These are phyloP conservation scores for Allium fistulosum DNA, from an alignment of 106 monocot genomes.

Conservation along the genomic window DNA sequence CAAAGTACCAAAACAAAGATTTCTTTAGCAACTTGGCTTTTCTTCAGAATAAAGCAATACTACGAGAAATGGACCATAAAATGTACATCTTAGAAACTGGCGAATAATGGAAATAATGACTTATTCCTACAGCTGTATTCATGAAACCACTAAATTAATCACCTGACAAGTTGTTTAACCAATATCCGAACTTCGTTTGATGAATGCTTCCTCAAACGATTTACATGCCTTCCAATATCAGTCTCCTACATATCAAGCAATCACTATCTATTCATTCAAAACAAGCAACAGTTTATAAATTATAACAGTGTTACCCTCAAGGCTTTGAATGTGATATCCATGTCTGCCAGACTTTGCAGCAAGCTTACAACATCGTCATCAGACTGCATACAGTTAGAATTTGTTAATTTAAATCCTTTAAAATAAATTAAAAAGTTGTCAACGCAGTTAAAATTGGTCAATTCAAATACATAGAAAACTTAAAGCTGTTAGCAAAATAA, in stretches of 20 bases:
- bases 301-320: slow-evolving; percentile 31
- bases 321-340: slow-evolving; percentile 56
- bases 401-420: not conserved
- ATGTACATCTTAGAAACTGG: too few relatives aligned
- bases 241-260: slow-evolving; percentile 24
- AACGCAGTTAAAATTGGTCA: too few relatives aligned
- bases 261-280: not conserved
- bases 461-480: too few relatives aligned
- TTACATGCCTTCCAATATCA: slow-evolving; percentile 55
- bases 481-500: not conserved
- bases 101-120: not conserved
- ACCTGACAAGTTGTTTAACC: slow-evolving; percentile 53
- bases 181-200: slow-evolving; percentile 43
- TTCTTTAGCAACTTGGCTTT: too few relatives aligned
- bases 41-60: too few relatives aligned
- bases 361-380: slow-evolving; percentile 32
- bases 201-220: slow-evolving; percentile 40
- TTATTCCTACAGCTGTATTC: not conserved
- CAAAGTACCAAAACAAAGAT: too few relatives aligned
- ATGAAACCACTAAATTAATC: not conserved
- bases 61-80: too few relatives aligned
- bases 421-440: not conserved
- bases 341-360: slow-evolving; percentile 51
- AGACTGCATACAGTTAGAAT: slow-evolving; percentile 10
- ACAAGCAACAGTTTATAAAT: not conserved